phyloP scores from a whole-genome alignment of 2,329 filamentous ascomycete genomes.

The Claviceps cyperi region DNA sequence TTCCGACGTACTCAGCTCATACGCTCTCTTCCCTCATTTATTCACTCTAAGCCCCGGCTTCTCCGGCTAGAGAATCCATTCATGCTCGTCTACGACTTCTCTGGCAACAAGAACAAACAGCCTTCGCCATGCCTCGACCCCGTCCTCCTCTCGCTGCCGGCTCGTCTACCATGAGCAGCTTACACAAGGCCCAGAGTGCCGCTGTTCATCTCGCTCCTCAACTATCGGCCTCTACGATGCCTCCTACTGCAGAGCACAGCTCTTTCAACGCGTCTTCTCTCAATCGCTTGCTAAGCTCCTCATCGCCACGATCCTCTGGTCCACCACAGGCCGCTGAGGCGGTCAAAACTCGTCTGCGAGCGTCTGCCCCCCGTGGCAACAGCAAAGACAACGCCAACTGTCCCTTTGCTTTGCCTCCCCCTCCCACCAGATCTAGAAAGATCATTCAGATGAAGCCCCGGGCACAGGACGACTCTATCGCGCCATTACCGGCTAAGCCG shows the following conservation, averaged over 20 bases:
- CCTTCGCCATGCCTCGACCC: conserved; percentile 18
- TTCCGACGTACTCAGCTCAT: too few relatives aligned
- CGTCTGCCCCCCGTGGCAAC: conserved; percentile 27
- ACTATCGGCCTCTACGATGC: conserved; percentile 61
- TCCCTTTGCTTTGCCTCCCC: conserved; percentile 72
- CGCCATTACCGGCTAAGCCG: conserved; percentile 13
- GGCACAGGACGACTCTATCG: conserved; percentile 23
- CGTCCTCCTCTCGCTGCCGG: conserved; percentile 55
- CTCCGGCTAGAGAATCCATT: background rate
- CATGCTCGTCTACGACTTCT: background rate
- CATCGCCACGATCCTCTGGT: conserved; percentile 18
- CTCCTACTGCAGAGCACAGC: conserved; percentile 18
- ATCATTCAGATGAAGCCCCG: conserved; percentile 95
- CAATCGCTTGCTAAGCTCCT: conserved; percentile 8
- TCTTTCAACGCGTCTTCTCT: conserved; percentile 9
- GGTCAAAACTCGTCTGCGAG: conserved; percentile 38
- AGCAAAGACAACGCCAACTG: conserved; percentile 36
- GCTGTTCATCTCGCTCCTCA: conserved; percentile 55
- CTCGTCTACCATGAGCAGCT: conserved; percentile 61
- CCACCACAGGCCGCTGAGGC: conserved; percentile 35
- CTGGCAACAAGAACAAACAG: background rate
- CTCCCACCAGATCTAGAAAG: conserved; percentile 80
- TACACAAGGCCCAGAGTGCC: conserved; percentile 50
- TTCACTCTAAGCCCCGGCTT: background rate
- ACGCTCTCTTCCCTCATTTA: too few relatives aligned